phyloP scores from a whole-genome alignment of 1,284 basidiomycete species.

The Porogramme epimiltina region DNA sequence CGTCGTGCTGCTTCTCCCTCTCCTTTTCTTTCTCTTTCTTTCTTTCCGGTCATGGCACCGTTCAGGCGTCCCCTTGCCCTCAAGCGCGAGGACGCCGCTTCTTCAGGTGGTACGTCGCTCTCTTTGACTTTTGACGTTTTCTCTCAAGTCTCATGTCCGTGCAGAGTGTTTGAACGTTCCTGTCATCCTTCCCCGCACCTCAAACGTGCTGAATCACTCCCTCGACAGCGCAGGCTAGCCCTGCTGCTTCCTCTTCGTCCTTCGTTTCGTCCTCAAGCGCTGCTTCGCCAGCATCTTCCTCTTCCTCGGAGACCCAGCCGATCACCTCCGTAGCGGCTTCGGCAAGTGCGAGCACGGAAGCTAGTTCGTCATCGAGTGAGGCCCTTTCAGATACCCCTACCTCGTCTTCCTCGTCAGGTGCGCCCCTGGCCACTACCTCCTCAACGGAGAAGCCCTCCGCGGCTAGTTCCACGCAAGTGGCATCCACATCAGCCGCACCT shows the following conservation, averaged over 20 bases:
- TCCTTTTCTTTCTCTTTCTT: slow-evolving; percentile 2
- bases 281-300: slow-evolving; percentile 1
- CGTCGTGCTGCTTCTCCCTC: slow-evolving; percentile 8
- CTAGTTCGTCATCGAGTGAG: not conserved
- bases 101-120: slow-evolving; percentile 17
- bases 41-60: slow-evolving; percentile 16
- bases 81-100: slow-evolving; percentile 20
- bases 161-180: not conserved
- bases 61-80: slow-evolving; percentile 14
- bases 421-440: not conserved
- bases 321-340: not conserved
- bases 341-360: not conserved
- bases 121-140: not conserved
- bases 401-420: not conserved
- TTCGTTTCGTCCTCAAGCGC: slow-evolving; percentile 1
- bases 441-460: not conserved
- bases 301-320: slow-evolving; percentile 1
- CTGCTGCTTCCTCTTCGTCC: slow-evolving; percentile 19
- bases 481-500: not conserved
- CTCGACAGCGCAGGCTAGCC: slow-evolving; percentile 20
- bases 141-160: not conserved
- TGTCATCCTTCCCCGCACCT: not conserved
- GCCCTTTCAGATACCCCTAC: not conserved
- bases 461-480: not conserved
- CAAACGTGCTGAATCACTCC: not conserved